Conservation (phyloP, 106 monocot species). For the Dioscorea zingiberensis region DNA sequence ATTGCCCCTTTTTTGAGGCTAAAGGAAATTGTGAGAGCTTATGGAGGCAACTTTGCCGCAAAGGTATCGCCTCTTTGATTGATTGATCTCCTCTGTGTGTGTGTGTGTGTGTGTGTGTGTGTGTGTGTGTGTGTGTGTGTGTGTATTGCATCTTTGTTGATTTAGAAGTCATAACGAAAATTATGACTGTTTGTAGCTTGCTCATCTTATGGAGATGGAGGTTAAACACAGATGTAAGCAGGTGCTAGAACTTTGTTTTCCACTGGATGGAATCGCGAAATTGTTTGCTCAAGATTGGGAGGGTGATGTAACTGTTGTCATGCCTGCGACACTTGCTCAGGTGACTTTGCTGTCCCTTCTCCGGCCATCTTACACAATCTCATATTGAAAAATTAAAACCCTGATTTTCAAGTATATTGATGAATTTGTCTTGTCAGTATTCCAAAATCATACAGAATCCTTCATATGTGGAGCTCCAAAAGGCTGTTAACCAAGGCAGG, state of each 20-base stretch:
- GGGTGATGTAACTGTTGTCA: slow-evolving; percentile 90
- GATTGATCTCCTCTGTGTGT: not conserved
- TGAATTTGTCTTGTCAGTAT: slow-evolving; percentile 29
- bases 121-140: not conserved
- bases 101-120: slow-evolving; percentile 40
- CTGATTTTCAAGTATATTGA: not conserved
- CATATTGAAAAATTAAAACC: not conserved
- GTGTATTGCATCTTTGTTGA: no score
- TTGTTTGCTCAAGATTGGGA: slow-evolving; percentile 99
- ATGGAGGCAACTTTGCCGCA: slow-evolving; percentile 91
- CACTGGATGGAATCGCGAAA: slow-evolving; percentile 79
- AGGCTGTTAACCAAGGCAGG: slow-evolving; percentile 86
- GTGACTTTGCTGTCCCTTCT: no score
- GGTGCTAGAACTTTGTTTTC: slow-evolving; percentile 82
- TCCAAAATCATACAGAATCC: slow-evolving; percentile 92
- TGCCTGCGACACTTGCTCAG: slow-evolving; percentile 96
- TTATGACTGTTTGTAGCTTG: slow-evolving; percentile 42
- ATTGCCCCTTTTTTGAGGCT: slow-evolving; percentile 80
- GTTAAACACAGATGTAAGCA: slow-evolving; percentile 98
- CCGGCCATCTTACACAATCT: not conserved
- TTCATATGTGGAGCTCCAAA: slow-evolving; percentile 72
- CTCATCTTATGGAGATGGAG: slow-evolving; percentile 91
- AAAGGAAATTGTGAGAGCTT: slow-evolving; percentile 76
- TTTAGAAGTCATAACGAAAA: not conserved
- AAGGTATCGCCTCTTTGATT: slow-evolving; percentile 41